These are phyloP conservation scores for Blumeriella jaapii DNA, from an alignment of 2,329 filamentous ascomycete species.

Conservation along the genomic window DNA sequence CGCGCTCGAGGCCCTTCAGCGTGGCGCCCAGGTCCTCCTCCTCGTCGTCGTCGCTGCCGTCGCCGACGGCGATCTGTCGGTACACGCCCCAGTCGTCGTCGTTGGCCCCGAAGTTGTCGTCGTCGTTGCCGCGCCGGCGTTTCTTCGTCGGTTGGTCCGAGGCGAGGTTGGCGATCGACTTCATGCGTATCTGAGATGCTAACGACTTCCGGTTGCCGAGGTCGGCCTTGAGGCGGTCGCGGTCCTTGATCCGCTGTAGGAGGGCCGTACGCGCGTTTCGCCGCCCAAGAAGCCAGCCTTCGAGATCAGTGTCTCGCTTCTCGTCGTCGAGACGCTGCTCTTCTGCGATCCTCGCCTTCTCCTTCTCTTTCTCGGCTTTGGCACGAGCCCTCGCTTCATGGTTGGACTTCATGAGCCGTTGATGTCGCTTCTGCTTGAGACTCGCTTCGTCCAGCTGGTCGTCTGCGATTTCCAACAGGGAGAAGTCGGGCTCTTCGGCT, in stretches of 20 bases:
- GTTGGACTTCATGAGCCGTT: slow-evolving; percentile 86
- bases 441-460: slow-evolving; percentile 87
- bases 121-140: slow-evolving; percentile 74
- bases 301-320: slow-evolving; percentile 70
- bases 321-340: slow-evolving; percentile 77
- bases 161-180: slow-evolving; percentile 89
- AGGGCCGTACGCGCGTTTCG: slow-evolving; percentile 58
- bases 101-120: slow-evolving; percentile 93
- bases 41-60: slow-evolving; percentile 76
- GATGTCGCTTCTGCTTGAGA: slow-evolving; percentile 84
- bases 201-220: slow-evolving; percentile 93
- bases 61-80: slow-evolving; percentile 77
- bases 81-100: slow-evolving; percentile 98
- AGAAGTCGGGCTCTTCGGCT: slow-evolving; percentile 71
- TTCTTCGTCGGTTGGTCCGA: slow-evolving; percentile 80
- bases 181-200: slow-evolving; percentile 95
- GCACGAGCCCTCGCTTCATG: slow-evolving; percentile 87
- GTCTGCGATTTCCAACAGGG: slow-evolving; percentile 78
- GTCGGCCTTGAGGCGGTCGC: slow-evolving; percentile 85
- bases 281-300: slow-evolving; percentile 77
- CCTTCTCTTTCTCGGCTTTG: slow-evolving; percentile 89
- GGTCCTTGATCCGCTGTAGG: slow-evolving; percentile 81
- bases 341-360: slow-evolving; percentile 74
- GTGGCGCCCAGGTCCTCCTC: slow-evolving; percentile 72
- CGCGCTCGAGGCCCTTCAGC: slow-evolving; percentile 68